Base-by-base conservation (phyloP, 768 basidiomycete genomes). In the Tulasnella sp. region DNA sequence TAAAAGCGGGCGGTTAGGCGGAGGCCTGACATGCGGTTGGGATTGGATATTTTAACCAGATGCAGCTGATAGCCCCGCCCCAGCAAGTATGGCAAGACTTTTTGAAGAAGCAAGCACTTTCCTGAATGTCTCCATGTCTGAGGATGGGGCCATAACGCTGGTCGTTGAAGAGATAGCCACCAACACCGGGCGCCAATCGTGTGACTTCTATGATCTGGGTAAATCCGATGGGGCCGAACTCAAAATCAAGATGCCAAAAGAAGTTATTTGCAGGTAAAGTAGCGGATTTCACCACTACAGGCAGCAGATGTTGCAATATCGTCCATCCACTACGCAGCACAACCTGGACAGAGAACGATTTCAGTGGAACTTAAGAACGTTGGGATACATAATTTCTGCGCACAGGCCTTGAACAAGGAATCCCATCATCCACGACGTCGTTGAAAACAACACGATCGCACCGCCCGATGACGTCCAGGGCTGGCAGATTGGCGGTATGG, bases 61-160 rank as follows among this genome's bases (percentile, higher is more conserved):
- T 32, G 88, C 89, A 75, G 89, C 90, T 32, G 90, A 91, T n/a
- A 91, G 85, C 3, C 90, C 90, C 40, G 90, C 90, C 7, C 90
- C 90, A 26, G 86, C 86, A 0, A 88, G 82, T 15, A 85, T 86
- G 10, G 87, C 82, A 73, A 87, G 84, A 73, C 84, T 82, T 78
- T 85, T 86, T 5, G 42, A 46, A 18, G 37, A n/a, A 29, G 73
- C 37, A 74, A 74, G 73, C 20, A 74, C 73, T 29, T 74, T 39
- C 29, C 73, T 20, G 42, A 74, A 74, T 23, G 42, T 23, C 23
- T 74, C 39, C 29, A 74, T 32, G 42, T 74, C 73, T 15, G 73
- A 42, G 20, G 73, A 74, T 26, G 73, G 73, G 37, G 73, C 73
- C 73, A 74, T 74, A 23, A 23, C 15, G 5, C 57, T 26, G 57